Percentiles rank a stretch among this genome's conserved stretches.
phyloP scores from a whole-genome alignment of 1,284 basidiomycete species.

The Porodaedalea pini region DNA sequence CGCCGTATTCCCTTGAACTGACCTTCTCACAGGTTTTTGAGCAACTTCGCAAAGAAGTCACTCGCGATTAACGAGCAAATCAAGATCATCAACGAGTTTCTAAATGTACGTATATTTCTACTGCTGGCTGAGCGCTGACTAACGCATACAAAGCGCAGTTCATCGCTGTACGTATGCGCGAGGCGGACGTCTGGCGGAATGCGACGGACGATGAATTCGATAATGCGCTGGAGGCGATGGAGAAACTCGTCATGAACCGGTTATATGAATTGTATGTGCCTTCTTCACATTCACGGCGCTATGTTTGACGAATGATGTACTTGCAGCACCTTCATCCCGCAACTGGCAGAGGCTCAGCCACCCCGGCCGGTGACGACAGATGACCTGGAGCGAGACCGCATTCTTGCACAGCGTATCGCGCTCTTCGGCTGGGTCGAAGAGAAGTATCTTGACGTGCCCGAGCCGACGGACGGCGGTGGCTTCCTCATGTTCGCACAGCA shows the following conservation, averaged over 20 bases:
- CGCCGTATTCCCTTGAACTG: slow-evolving; percentile 13
- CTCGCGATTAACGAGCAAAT: slow-evolving; percentile 90
- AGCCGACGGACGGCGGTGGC: slow-evolving; percentile 65
- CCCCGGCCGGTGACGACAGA: slow-evolving; percentile 86
- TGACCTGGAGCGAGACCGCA: slow-evolving; percentile 91
- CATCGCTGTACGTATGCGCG: slow-evolving; percentile 83
- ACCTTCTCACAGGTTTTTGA: slow-evolving; percentile 65
- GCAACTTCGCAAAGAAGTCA: slow-evolving; percentile 86
- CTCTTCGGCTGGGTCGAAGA: slow-evolving; percentile 91
- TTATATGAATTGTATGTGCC: slow-evolving; percentile 85
- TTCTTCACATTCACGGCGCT: slow-evolving; percentile 1
- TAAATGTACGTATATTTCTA: slow-evolving; percentile 56
- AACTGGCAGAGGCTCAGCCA: slow-evolving; percentile 59
- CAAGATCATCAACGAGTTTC: slow-evolving; percentile 90
- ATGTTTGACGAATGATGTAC: slow-evolving; percentile 2
- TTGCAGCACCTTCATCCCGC: slow-evolving; percentile 84
- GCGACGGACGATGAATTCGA: slow-evolving; percentile 85
- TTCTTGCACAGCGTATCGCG: slow-evolving; percentile 86
- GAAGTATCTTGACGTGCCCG: slow-evolving; percentile 83
- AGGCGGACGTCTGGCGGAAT: slow-evolving; percentile 78
- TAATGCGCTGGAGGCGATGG: slow-evolving; percentile 97
- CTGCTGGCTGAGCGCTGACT: slow-evolving; percentile 12
- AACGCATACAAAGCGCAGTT: slow-evolving; percentile 51
- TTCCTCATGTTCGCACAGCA: slow-evolving; percentile 94
- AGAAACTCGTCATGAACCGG: slow-evolving; percentile 99